Evolutionary conservation across 495 filamentous ascomycete species (phyloP).

Genomic region (Penicillium mononematosum): DNA sequence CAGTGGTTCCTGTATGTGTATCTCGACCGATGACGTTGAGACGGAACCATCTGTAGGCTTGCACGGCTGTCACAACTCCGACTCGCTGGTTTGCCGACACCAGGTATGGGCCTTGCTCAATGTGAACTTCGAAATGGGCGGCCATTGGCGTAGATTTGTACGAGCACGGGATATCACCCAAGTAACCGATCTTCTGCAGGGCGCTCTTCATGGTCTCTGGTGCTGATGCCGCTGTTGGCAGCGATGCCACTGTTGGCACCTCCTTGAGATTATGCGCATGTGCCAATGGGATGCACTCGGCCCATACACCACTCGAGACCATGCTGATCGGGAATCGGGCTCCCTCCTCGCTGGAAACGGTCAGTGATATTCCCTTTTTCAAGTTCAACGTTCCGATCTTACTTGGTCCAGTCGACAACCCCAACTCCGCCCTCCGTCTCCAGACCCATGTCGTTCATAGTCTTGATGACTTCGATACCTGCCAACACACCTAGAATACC

Average conservation of each 20-base stretch:
- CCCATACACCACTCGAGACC: slow-evolving; percentile 76
- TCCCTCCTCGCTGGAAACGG: slow-evolving; percentile 61
- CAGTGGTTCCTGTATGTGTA: slow-evolving; percentile 75
- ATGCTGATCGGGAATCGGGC: slow-evolving; percentile 78
- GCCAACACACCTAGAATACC: slow-evolving; percentile 73
- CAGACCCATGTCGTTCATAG: slow-evolving; percentile 65
- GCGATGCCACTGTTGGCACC: slow-evolving; percentile 47
- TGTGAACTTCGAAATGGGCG: slow-evolving; percentile 82
- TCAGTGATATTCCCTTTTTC: slow-evolving; percentile 15
- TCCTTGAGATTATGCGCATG: slow-evolving; percentile 60
- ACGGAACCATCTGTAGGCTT: slow-evolving; percentile 68
- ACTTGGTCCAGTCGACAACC: slow-evolving; percentile 81
- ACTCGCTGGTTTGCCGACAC: slow-evolving; percentile 60
- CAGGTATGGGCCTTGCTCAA: slow-evolving; percentile 76
- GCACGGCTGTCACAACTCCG: slow-evolving; percentile 68
- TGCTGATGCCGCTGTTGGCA: slow-evolving; percentile 42
- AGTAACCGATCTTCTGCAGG: slow-evolving; percentile 68
- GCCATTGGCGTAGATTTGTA: slow-evolving; percentile 66
- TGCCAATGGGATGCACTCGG: slow-evolving; percentile 61
- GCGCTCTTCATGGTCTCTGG: slow-evolving; percentile 67
- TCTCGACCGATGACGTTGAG: slow-evolving; percentile 64
- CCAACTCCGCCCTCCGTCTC: slow-evolving; percentile 70
- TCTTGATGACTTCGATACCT: slow-evolving; percentile 68
- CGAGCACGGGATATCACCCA: slow-evolving; percentile 57
- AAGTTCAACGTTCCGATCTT: slow-evolving; percentile 10